Conservation (phyloP, 2,329 filamentous ascomycete genomes). For the Colletotrichum nymphaeae region DNA sequence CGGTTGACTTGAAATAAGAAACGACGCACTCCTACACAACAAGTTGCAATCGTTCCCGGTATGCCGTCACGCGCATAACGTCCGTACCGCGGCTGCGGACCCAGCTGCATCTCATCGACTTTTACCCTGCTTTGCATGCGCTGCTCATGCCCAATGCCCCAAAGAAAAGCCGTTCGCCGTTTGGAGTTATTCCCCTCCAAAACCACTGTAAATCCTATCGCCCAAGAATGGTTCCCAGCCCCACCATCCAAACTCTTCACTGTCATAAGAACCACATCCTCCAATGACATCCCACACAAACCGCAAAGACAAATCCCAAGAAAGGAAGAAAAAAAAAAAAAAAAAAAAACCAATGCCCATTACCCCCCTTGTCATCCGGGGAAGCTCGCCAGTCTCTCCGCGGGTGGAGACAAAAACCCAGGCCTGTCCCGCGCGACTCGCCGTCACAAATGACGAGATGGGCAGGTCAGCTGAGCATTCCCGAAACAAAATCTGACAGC, state of each 20-base stretch:
- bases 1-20: background rate
- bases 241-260: background rate
- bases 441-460: background rate
- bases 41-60: background rate
- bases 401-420: background rate
- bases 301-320: background rate
- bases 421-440: background rate
- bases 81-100: background rate
- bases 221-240: no score
- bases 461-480: slow-evolving; percentile 23
- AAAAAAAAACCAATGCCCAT: background rate
- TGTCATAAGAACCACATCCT: background rate
- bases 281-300: background rate
- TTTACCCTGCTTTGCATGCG: no score
- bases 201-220: no score
- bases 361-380: no score
- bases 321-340: background rate
- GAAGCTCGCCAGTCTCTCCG: background rate
- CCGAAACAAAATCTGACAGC: slow-evolving; percentile 12
- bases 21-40: background rate
- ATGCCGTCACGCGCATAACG: slow-evolving; percentile 7
- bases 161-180: background rate
- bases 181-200: no score
- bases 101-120: background rate
- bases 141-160: no score